Evolutionary conservation across 495 filamentous ascomycete genomes (phyloP).

Genomic region (Podospora comata): DNA sequence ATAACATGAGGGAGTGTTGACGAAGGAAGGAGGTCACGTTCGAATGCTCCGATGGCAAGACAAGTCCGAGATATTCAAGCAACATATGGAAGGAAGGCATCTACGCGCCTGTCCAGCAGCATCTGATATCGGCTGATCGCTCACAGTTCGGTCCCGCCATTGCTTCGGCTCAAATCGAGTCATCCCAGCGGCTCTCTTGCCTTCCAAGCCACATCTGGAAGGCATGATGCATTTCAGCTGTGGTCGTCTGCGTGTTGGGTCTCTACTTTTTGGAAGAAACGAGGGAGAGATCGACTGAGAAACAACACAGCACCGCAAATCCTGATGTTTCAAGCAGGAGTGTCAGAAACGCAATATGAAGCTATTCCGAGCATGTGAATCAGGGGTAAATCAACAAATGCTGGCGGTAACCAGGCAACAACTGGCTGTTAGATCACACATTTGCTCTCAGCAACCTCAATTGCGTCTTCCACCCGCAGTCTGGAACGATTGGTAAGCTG

Average conservation of each 20-base stretch:
- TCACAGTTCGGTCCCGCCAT: neutral
- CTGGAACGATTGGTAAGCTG: neutral
- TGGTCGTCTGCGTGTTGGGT: too few species aligned
- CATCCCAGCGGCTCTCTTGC: neutral
- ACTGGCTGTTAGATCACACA: neutral
- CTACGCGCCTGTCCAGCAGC: neutral
- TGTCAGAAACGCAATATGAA: neutral
- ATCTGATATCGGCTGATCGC: neutral
- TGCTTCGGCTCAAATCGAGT: neutral
- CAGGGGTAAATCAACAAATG: neutral
- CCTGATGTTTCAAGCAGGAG: neutral
- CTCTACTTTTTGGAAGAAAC: too few species aligned
- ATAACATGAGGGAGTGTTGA: neutral
- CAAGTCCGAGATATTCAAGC: neutral
- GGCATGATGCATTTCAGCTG: too few species aligned
- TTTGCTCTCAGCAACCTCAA: neutral
- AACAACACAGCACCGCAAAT: neutral
- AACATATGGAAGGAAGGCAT: neutral
- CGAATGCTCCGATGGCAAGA: neutral
- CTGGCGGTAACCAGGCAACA: neutral
- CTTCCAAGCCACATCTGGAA: too few species aligned
- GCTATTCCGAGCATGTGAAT: neutral
- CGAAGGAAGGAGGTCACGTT: neutral
- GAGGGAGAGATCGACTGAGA: too few species aligned
- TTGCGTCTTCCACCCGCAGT: neutral